These are phyloP conservation scores for Porodaedalea pini DNA, from an alignment of 1,284 basidiomycete genomes.

Conservation along the genomic window DNA sequence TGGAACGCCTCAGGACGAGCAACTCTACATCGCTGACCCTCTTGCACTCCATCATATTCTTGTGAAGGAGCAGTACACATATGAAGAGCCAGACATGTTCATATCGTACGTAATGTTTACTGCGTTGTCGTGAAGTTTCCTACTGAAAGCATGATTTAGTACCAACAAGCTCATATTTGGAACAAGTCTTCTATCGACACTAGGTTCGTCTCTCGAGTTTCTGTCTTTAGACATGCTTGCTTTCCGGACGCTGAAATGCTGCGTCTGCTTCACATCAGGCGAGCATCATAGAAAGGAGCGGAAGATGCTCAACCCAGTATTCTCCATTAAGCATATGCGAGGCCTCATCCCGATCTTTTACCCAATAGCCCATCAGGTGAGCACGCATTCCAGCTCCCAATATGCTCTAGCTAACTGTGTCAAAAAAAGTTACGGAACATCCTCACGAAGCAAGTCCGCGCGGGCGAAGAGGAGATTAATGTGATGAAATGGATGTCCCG, in stretches of 20 bases:
- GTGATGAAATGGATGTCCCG: slow-evolving; percentile 39
- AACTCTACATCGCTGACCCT: slow-evolving; percentile 38
- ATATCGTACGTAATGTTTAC: slow-evolving; percentile 22
- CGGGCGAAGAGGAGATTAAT: slow-evolving; percentile 34
- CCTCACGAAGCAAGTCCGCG: slow-evolving; percentile 14
- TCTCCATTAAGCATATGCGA: slow-evolving; percentile 30
- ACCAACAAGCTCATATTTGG: slow-evolving; percentile 11
- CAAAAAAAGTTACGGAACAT: slow-evolving; percentile 31
- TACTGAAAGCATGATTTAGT: slow-evolving; percentile 8
- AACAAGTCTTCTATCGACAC: slow-evolving; percentile 7
- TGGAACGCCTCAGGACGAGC: slow-evolving; percentile 32
- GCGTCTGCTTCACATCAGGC: slow-evolving; percentile 29
- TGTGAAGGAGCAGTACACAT: slow-evolving; percentile 35
- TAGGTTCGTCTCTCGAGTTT: slow-evolving; percentile 13
- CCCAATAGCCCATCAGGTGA: slow-evolving; percentile 29
- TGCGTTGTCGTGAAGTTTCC: not conserved
- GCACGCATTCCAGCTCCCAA: slow-evolving; percentile 13
- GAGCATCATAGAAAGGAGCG: slow-evolving; percentile 27
- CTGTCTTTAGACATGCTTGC: not conserved
- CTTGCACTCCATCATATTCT: slow-evolving; percentile 38
- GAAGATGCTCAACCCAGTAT: slow-evolving; percentile 32
- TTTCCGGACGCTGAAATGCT: not conserved
- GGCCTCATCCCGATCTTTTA: slow-evolving; percentile 29
- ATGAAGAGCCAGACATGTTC: slow-evolving; percentile 30
- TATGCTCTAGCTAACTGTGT: slow-evolving; percentile 17